Base-by-base conservation (phyloP, 495 filamentous ascomycete species). In the Elasticomyces elasticus region DNA sequence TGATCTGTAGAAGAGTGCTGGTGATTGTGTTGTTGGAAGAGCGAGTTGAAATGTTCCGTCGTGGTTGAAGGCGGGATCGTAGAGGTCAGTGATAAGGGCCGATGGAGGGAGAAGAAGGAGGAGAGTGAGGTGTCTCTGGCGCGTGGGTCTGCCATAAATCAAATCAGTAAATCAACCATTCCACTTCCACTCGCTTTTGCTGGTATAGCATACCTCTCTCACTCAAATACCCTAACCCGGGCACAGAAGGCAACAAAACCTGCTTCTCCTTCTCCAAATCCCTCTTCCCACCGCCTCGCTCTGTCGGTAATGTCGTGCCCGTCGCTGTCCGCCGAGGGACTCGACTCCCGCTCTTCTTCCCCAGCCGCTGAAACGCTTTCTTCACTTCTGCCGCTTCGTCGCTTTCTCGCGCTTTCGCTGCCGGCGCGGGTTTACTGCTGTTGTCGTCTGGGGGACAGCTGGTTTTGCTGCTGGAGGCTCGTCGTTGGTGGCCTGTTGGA, bases 41-140 rank as follows among this genome's bases (percentile, higher is more conserved):
- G 87, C 33, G 82, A 73, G 52, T 86, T 81, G 64, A 95, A 95
- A 33, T 81, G 76, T 66, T 84, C 82, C 46, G 79, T 69, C 40
- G 80, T 83, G 37, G 87, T 76, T 12, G 79, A 71, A 35, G 82
- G 80, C 38, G 91, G 91, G 45, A 94, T 78, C 47, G 82, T 79
- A 57, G 81, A 78, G 25, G 86, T 90, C 62, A 95, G 78, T 51
- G 87, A 94, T 60, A 98, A 90, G 4, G 92, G 92, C 49, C 92
- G 81, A 73, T 98, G 89, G 56, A 91, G 85, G 53, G 92, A 92
- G 72, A 96, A 98, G 76, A 98, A 97, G 46, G 84, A 84, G 6
- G 91, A 89, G 27, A 95, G 74, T 57, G 83, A 83, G 41, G 96
- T 74, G 64, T 94, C 92, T 98, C 38, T 12, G 20, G 12, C 12